Evolutionary conservation across 1,284 basidiomycete species (phyloP), one percentile per base, ranked within the genome.

Genomic region (Marasmius oreades): DNA sequence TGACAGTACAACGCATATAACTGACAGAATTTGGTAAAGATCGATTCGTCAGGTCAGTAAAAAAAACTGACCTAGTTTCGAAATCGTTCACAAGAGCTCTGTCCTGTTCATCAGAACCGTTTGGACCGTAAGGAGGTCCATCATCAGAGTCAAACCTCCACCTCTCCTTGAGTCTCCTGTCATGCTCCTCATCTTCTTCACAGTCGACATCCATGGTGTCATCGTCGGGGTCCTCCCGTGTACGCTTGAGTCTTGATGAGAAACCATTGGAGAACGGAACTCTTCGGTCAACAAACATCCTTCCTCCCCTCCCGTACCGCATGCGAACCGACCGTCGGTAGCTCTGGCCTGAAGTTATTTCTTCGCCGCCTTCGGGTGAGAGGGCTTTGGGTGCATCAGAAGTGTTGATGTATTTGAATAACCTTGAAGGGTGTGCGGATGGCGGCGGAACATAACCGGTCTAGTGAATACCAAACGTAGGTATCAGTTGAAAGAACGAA

Each of bases 221-320:
- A 18, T 69, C 68, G 23, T 65, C 69, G 47, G 64, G 55, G 45
- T 59, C 61, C n/a, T 45, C 54, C 6, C 52, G 37, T 7, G 55
- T 33, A 26, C 56, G 48, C 14, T 56, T 55, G 16, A 47, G 52
- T 24, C 57, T 55, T 34, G 57, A 50, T n/a, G 54, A 28, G 26
- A 52, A 69, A 57, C 16, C 64, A 60, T 6, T 69, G 68, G 7
- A 66, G 65, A 14, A 61, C 53, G 28, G 61, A 52, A 77, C 71
- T 12, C 88, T 82, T 46, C 94, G 82, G 70, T 97, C 95, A 6
- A 97, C 65, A 60, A 85, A 74, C n/a, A 87, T 69, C 28, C 91
- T 81, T 3, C 95, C 93, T 45, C 90, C 92, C 59, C 93, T 89
- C 6, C 92, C 93, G 56, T 81, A 69, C 10, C 94, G 86, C 51